Base-by-base conservation (phyloP, 2,329 filamentous ascomycete species). In the Nothophaeocryptopus gaeumannii region DNA sequence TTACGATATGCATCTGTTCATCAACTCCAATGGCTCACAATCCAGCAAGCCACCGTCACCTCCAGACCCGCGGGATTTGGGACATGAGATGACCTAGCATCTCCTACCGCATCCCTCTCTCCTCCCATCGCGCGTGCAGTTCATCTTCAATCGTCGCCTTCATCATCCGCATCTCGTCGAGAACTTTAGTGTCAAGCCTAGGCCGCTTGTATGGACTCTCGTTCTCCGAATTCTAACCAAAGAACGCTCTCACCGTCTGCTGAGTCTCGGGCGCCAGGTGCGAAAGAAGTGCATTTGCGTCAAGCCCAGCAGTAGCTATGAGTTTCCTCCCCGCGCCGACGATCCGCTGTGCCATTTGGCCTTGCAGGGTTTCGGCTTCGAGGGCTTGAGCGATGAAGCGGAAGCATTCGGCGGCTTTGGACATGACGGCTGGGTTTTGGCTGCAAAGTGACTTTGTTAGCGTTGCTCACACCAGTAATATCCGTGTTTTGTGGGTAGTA, bases 321-420 rank as follows among this genome's bases (percentile, higher is more conserved):
- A 99, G 78, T 45, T 81, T 74, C 74, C 95, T 95, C 32, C 88
- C 88, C 2, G 89, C 84, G 38, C 77, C 77, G 30, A 89, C 88
- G 50, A 96, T 86, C 54, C 86, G 83, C 54, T 77, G 81, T 20
- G 88, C 89, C 14, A 87, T 90, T 65, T 90, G 83, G 14, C 91
- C 91, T 65, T 91, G 88, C 35, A 99, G 77, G 13, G 91, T 92
- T 66, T 96, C 89, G 5, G 89, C 86, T 66, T 96, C 92, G 11
- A 99, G 82, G 14, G 91, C 92, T 69, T 95, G 86, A 20, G 85
- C 89, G 48, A 97, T 88, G 63, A 83, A 86, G 20, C 86, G 82
- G 67, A 99, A 97, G 52, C 91, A 80, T 69, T 90, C 89, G 58
- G 82, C 82, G 5, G 89, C 84, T 67, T 93, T 87, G 55, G 78